A percentile compares a stretch with the other conserved stretches of the same genome.
phyloP scores from a whole-genome alignment of 176 grass and related monocot genomes.

The Triticum timopheevii region DNA sequence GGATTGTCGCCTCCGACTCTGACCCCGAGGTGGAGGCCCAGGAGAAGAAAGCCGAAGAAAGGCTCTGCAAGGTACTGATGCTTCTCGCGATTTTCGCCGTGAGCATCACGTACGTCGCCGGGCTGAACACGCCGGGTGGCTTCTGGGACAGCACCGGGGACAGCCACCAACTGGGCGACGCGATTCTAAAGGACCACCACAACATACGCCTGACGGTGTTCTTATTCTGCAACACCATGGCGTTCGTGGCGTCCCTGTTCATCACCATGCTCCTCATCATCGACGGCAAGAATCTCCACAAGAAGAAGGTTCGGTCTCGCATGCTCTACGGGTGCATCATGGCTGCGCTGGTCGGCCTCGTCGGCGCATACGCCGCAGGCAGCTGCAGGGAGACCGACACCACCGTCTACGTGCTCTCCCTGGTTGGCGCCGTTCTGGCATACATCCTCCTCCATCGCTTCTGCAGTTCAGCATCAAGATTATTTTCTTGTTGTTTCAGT shows the following conservation, averaged over 20 bases:
- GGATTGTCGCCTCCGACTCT: too few species aligned
- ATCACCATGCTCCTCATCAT: slow-evolving; percentile 23
- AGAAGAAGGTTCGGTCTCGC: background rate
- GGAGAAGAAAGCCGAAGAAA: background rate
- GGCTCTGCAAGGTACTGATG: slow-evolving; percentile 16
- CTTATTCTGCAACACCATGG: slow-evolving; percentile 20
- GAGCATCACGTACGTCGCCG: slow-evolving; percentile 34
- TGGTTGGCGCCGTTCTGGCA: background rate
- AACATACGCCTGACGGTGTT: background rate
- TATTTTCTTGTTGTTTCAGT: background rate
- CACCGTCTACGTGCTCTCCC: background rate
- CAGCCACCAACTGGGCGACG: background rate
- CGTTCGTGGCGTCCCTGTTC: slow-evolving; percentile 30
- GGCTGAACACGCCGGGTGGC: slow-evolving; percentile 24
- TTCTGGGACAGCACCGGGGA: background rate
- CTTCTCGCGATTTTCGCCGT: slow-evolving; percentile 15
- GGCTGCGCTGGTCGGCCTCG: background rate
- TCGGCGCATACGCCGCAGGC: background rate
- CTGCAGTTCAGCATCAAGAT: too few species aligned
- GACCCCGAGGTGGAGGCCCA: too few species aligned
- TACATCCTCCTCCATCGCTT: background rate
- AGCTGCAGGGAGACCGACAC: background rate
- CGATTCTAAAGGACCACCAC: background rate
- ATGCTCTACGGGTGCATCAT: background rate
- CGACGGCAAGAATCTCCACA: background rate